These are phyloP conservation scores for Prunus fruticosa DNA, from an alignment of 306 rosid species.

Conservation along the genomic window DNA sequence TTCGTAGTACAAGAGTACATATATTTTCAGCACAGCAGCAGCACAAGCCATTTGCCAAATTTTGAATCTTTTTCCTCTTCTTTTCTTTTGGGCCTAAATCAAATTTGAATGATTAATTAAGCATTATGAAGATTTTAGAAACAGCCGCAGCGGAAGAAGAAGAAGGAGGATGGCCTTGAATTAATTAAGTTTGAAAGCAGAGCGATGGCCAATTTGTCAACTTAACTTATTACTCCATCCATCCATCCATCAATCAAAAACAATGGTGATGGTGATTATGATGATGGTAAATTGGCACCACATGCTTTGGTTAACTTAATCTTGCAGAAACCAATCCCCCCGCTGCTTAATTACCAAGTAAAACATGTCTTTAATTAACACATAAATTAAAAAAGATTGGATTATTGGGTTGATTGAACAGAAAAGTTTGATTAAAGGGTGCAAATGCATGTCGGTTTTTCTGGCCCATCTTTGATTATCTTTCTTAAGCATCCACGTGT, in stretches of 20 bases:
- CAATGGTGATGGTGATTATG: not conserved
- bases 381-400: not conserved
- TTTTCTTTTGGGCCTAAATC: not conserved
- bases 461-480: conserved; percentile 11
- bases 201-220: not conserved
- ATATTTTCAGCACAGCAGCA: not conserved
- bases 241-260: not conserved
- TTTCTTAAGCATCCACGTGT: conserved; percentile 24
- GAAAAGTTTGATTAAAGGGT: conserved; percentile 6
- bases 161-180: not conserved
- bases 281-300: conserved; percentile 23
- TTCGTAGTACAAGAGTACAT: not conserved
- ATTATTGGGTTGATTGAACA: too few species aligned
- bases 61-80: not conserved
- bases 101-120: not conserved
- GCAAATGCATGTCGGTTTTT: conserved; percentile 9
- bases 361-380: not conserved
- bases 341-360: conserved; percentile 20
- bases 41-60: not conserved
- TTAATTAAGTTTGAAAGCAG: not conserved
- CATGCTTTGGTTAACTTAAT: conserved; percentile 19
- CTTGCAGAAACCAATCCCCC: not conserved
- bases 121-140: not conserved
- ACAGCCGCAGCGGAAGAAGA: not conserved
- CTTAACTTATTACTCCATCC: not conserved